Evolutionary conservation across 495 filamentous ascomycete genomes (phyloP), one percentile per base, ranked within the genome.

Genomic region (Penicillium desertorum): DNA sequence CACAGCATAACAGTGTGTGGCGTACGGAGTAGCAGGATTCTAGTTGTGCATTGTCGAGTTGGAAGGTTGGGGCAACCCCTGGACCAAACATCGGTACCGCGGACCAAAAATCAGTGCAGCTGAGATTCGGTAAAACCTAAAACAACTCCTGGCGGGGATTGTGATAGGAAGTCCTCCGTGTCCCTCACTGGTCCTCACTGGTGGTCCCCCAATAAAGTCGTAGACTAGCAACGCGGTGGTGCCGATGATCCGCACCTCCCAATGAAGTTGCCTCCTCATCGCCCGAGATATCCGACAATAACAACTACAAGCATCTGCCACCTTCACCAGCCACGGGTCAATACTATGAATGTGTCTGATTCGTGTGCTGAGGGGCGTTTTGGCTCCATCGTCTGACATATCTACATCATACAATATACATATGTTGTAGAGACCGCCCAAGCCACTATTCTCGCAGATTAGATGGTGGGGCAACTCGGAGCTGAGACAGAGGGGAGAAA

Each of bases 401-500:
- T 39, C 36, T 23, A 34, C 41, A 17, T 42, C 46, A 22, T 42
- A 47, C 39, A 58, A 54, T 51, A 54, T 36, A 50, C 51, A 16
- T 14, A 45, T 8, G 34, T 16, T 36, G 7, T 16, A 36, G 34
- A 1, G n/a, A 32, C 30, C 11, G 11, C 58, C 27, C 57, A 55
- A 62, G 62, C 57, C 65, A 65, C 62, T 16, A 23, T 41, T 45
- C 39, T 53, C 55, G 32, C 44, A 27, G 30, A 52, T 50, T 50
- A 1, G 41, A 42, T 45, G 41, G 60, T 66, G 63, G 63, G 58
- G 50, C 61, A 41, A 39, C 49, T 36, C 10, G 29, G 14, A 56
- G 58, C 47, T 68, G 63, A 63, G 61, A 62, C 54, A 51, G 55
- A 49, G 32, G 37, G 37, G 25, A 45, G 39, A 20, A 54, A 62